phyloP scores from a whole-genome alignment of 441 rosid species.

The Pelargonium fulgidum region DNA sequence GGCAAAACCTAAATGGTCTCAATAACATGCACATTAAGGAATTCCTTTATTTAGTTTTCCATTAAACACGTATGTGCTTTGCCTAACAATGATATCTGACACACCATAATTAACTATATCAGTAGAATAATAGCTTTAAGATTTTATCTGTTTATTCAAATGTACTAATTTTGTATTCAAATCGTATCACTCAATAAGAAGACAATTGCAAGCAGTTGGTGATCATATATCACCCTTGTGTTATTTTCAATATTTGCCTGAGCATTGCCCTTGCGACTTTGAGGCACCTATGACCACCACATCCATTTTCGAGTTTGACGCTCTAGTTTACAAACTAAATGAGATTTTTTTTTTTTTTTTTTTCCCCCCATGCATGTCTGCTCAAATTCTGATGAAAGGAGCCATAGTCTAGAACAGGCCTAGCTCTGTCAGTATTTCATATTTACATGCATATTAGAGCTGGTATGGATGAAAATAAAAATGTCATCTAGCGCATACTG shows the following conservation, averaged over 20 bases:
- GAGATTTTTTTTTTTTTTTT: too few relatives aligned
- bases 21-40: too few relatives aligned
- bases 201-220: neutral
- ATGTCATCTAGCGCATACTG: too few relatives aligned
- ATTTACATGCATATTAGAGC: too few relatives aligned
- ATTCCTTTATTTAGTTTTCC: too few relatives aligned
- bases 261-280: neutral
- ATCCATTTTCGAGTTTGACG: neutral
- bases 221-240: neutral
- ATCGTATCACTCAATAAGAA: neutral
- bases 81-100: too few relatives aligned
- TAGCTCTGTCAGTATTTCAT: neutral
- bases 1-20: too few relatives aligned
- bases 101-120: too few relatives aligned
- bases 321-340: neutral
- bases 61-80: too few relatives aligned
- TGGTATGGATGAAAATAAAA: too few relatives aligned
- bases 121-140: too few relatives aligned
- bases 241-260: neutral
- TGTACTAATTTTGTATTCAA: neutral
- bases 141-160: too few relatives aligned
- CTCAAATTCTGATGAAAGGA: neutral
- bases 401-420: neutral
- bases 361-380: neutral
- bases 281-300: neutral